phyloP scores from a whole-genome alignment of 495 filamentous ascomycete species.

The Neurospora sp. region DNA sequence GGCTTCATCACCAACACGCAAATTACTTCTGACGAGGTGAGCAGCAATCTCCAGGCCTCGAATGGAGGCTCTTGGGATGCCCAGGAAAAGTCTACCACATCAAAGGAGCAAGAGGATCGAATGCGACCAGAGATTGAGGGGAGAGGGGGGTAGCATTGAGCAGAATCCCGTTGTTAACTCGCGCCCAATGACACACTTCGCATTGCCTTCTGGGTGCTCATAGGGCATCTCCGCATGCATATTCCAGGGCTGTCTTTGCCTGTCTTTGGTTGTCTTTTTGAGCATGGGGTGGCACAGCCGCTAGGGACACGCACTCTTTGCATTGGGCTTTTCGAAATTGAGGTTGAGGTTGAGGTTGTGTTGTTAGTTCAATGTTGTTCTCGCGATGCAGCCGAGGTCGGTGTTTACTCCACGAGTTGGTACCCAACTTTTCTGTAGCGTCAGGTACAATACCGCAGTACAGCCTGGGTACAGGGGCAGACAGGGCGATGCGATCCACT shows the following conservation, averaged over 20 bases:
- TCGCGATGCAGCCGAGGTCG: not conserved
- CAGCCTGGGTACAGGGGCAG: not conserved
- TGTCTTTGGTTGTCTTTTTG: not conserved
- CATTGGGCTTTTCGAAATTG: not conserved
- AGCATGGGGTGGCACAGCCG: conserved; percentile 25
- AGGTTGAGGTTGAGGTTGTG: not conserved
- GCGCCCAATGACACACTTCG: conserved; percentile 23
- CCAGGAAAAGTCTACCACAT: not conserved
- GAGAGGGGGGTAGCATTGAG: not conserved
- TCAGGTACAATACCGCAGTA: conserved; percentile 2
- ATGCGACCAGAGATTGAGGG: not conserved
- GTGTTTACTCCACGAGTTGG: not conserved
- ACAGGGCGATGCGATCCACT: not conserved
- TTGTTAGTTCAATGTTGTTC: not conserved
- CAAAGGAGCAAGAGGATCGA: not conserved
- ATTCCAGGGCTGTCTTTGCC: conserved; percentile 16
- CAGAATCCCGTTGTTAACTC: conserved; percentile 3
- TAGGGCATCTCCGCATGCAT: conserved; percentile 27
- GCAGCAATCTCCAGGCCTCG: not conserved
- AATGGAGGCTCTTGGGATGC: not conserved
- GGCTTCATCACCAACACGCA: not conserved
- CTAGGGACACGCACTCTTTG: conserved; percentile 8
- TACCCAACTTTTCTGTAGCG: not conserved
- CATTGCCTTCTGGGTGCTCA: conserved; percentile 19
- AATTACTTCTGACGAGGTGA: not conserved